These are phyloP conservation scores for Linderniella brevidens DNA, from an alignment of 257 asterid species.

Conservation along the genomic window DNA sequence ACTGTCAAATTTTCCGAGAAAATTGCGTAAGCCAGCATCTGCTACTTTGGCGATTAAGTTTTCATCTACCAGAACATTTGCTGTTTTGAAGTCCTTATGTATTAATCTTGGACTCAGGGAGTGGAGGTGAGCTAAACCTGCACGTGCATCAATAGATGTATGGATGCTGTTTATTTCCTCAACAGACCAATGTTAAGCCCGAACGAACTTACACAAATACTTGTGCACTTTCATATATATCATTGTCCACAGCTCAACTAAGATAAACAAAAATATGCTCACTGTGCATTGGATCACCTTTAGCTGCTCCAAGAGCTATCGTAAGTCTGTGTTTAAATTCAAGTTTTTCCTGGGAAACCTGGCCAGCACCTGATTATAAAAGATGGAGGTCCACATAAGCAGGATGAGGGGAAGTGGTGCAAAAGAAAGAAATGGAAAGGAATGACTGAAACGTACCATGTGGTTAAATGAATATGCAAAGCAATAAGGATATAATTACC, in stretches of 20 bases:
- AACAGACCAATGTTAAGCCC: no score
- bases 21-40: slow-evolving; percentile 82
- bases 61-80: slow-evolving; percentile 89
- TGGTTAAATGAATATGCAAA: neutral
- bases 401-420: slow-evolving; percentile 1
- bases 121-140: slow-evolving; percentile 82
- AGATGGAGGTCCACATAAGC: neutral
- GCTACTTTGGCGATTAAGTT: slow-evolving; percentile 80
- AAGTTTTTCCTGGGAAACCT: slow-evolving; percentile 69
- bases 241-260: slow-evolving; percentile 24
- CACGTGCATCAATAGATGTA: slow-evolving; percentile 6
- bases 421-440: slow-evolving; percentile 2
- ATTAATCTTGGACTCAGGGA: slow-evolving; percentile 73
- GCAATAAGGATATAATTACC: neutral
- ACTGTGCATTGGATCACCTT: slow-evolving; percentile 98
- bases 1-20: slow-evolving; percentile 66
- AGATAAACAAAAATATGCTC: slow-evolving; percentile 89
- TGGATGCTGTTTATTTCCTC: neutral
- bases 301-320: slow-evolving; percentile 95
- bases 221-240: no score
- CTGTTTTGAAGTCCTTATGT: slow-evolving; percentile 87
- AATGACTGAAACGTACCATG: neutral
- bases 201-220: no score
- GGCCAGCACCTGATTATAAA: slow-evolving; percentile 57
- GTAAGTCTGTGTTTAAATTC: slow-evolving; percentile 94